A percentile compares a stretch with the other conserved stretches of the same genome.
Evolutionary conservation across 176 grass and related monocot species (phyloP).

Genomic region (Musa schizocarpa): DNA sequence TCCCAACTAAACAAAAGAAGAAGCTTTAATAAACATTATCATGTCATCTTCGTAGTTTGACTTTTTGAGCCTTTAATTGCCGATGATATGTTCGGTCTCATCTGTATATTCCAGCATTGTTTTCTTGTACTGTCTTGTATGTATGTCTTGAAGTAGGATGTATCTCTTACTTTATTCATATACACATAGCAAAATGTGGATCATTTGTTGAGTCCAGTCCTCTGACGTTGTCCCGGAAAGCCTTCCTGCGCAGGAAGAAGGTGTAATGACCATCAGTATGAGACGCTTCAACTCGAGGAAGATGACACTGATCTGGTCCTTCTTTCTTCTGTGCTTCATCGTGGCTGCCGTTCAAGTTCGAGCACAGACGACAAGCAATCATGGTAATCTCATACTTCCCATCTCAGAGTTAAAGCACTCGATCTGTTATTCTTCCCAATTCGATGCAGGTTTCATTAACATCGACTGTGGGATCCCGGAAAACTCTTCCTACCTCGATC

Average conservation of each 20-base stretch:
- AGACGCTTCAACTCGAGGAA: background rate
- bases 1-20: no score
- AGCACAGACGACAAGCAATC: background rate
- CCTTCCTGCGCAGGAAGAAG: background rate
- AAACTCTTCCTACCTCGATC: slow-evolving; percentile 11
- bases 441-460: slow-evolving; percentile 10
- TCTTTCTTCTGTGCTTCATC: background rate
- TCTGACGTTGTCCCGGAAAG: background rate
- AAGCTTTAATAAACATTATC: no score
- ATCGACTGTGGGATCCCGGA: slow-evolving; percentile 16
- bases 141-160: background rate
- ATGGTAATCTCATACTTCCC: no score
- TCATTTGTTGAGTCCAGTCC: background rate
- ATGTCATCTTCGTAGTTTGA: no score
- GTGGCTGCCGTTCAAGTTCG: background rate
- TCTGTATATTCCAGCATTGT: no score
- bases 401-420: no score
- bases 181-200: no score
- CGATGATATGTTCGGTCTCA: no score
- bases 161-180: background rate
- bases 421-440: no score
- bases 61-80: no score
- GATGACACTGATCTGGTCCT: background rate
- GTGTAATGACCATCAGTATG: background rate
- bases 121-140: no score